phyloP scores from a whole-genome alignment of 2,329 filamentous ascomycete genomes.

The Cladosporium sp. region DNA sequence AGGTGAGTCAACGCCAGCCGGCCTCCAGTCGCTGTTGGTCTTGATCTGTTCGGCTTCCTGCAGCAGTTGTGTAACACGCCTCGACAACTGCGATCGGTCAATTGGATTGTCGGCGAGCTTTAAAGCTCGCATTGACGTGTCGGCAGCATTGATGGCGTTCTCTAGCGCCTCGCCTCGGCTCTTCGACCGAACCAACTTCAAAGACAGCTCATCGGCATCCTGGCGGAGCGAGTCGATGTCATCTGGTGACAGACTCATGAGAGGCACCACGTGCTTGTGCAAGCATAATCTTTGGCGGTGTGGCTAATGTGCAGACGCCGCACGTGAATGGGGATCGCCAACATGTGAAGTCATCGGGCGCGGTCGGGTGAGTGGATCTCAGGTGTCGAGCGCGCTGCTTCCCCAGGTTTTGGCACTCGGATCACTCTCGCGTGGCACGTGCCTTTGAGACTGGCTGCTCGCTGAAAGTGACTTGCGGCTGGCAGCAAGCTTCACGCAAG shows the following conservation, averaged over 20 bases:
- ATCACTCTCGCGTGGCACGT: background rate
- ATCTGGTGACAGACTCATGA: constrained; percentile 16
- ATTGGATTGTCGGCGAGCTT: constrained; percentile 54
- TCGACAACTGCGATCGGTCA: constrained; percentile 63
- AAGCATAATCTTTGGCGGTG: background rate
- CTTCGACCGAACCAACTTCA: constrained; percentile 20
- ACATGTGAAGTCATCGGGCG: constrained; percentile 5
- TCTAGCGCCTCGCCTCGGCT: constrained; percentile 20
- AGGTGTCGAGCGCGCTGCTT: background rate
- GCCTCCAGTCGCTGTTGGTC: constrained; percentile 26
- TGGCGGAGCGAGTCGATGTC: constrained; percentile 20
- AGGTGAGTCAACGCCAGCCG: background rate
- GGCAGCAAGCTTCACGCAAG: background rate
- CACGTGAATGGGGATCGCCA: background rate
- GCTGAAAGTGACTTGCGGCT: background rate
- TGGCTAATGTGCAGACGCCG: background rate
- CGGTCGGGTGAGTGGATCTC: background rate
- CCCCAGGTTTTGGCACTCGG: background rate
- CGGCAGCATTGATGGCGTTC: constrained; percentile 62
- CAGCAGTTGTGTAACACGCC: constrained; percentile 66
- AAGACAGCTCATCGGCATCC: constrained; percentile 20
- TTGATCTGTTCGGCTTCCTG: constrained; percentile 74
- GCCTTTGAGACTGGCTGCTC: background rate
- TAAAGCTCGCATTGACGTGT: constrained; percentile 76
- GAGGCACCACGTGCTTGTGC: background rate